Evolutionary conservation across 2,329 filamentous ascomycete genomes (phyloP).

Genomic region (Penicillium sp.): DNA sequence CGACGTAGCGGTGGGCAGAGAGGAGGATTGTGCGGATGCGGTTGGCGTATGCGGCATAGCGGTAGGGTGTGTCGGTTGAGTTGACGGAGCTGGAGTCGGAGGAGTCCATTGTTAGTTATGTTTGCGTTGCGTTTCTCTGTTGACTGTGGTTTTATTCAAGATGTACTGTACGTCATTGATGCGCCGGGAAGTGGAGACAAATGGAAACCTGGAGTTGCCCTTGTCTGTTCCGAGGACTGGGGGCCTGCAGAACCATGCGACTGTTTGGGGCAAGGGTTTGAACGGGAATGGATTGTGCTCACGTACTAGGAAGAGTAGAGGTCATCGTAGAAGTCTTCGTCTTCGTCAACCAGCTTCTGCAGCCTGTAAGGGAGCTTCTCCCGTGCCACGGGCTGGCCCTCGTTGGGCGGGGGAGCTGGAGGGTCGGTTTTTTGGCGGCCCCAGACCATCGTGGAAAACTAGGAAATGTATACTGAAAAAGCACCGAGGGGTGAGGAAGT

Average conservation of each 20-base stretch:
- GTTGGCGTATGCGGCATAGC: constrained; percentile 88
- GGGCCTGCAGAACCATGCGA: not conserved
- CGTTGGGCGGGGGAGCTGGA: constrained; percentile 11
- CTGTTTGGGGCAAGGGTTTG: not conserved
- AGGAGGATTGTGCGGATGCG: constrained; percentile 80
- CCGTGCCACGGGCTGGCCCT: constrained; percentile 42
- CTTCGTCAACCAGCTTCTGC: constrained; percentile 53
- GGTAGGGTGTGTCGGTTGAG: constrained; percentile 75
- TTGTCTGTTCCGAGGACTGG: not conserved
- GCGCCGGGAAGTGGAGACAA: constrained; percentile 8
- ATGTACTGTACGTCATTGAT: constrained; percentile 5
- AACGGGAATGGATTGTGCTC: not conserved
- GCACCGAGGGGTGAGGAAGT: not conserved
- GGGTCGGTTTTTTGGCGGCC: constrained; percentile 23
- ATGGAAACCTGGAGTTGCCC: not conserved
- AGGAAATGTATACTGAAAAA: not conserved
- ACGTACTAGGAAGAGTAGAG: constrained; percentile 74
- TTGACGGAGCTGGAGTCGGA: constrained; percentile 57
- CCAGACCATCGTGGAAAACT: constrained; percentile 29
- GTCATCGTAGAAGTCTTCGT: constrained; percentile 72
- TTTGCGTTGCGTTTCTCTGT: not conserved
- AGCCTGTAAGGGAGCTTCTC: constrained; percentile 52
- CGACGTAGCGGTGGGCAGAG: constrained; percentile 90
- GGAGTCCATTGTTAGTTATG: constrained; percentile 15
- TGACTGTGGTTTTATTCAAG: not conserved